These are phyloP conservation scores for Cryptococcus sp. DNA, from an alignment of 1,284 basidiomycete genomes.

Conservation along the genomic window DNA sequence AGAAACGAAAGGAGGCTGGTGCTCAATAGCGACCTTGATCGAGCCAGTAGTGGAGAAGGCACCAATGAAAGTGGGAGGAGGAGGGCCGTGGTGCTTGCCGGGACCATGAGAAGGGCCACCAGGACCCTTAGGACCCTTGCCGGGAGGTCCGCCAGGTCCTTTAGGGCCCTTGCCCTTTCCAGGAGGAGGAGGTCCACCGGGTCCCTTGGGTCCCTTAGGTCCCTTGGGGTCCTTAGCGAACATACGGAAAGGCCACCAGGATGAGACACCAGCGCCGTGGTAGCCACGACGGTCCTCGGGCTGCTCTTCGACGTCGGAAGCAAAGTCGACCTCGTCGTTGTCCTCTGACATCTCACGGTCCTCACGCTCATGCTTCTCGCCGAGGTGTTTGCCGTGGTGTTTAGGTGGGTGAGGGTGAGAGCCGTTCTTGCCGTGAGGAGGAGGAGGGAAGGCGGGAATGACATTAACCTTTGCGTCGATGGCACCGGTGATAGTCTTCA, in stretches of 20 bases:
- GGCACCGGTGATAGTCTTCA: conserved; percentile 33
- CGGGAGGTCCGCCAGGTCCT: conserved; percentile 6
- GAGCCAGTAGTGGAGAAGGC: conserved; percentile 31
- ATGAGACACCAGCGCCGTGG: background rate
- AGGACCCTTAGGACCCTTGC: background rate
- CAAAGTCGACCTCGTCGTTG: background rate
- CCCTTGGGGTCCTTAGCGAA: background rate
- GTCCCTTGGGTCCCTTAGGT: conserved; percentile 4
- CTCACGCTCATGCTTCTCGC: conserved; percentile 8
- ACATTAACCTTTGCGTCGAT: conserved; percentile 35
- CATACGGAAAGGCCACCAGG: conserved; percentile 1
- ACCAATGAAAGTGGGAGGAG: conserved; percentile 28
- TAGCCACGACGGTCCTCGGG: background rate
- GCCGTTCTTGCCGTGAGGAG: conserved; percentile 12
- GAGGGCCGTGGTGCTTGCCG: conserved; percentile 15
- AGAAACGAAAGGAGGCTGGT: conserved; percentile 18
- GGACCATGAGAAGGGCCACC: conserved; percentile 8
- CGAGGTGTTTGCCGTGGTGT: conserved; percentile 10
- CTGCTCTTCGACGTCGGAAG: background rate
- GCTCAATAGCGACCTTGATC: conserved; percentile 26
- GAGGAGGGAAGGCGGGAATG: conserved; percentile 13
- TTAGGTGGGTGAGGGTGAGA: conserved; percentile 12
- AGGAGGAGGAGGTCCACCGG: conserved; percentile 5
- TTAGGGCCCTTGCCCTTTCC: background rate
- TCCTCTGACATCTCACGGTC: conserved; percentile 1